A percentile compares a stretch with the other conserved stretches of the same genome.
These are phyloP conservation scores for Beverwykella pulmonaria DNA, from an alignment of 495 filamentous ascomycete species.

Conservation along the genomic window DNA sequence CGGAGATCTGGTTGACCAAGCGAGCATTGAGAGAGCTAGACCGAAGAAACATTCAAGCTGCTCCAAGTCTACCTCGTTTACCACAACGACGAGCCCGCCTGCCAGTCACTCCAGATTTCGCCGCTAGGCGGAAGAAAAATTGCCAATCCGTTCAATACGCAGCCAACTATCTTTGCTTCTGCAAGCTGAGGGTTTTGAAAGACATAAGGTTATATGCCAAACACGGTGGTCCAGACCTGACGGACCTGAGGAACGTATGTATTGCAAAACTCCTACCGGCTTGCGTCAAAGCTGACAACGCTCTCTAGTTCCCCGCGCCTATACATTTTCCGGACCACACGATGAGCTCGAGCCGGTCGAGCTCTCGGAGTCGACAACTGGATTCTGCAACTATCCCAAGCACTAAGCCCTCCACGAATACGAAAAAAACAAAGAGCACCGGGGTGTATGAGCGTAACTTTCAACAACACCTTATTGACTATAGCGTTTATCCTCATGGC, in stretches of 20 bases:
- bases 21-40: slow-evolving; percentile 40
- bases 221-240: slow-evolving; percentile 39
- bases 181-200: slow-evolving; percentile 24
- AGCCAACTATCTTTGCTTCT: no score
- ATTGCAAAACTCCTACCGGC: slow-evolving; percentile 2
- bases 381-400: slow-evolving; percentile 17
- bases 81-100: slow-evolving; percentile 27
- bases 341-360: slow-evolving; percentile 34
- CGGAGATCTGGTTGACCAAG: slow-evolving; percentile 42
- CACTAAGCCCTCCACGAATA: no score
- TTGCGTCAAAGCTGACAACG: slow-evolving; percentile 12
- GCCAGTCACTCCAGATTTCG: slow-evolving; percentile 33
- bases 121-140: no score
- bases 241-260: slow-evolving; percentile 34
- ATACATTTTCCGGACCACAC: slow-evolving; percentile 17
- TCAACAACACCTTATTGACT: slow-evolving; percentile 37
- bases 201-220: slow-evolving; percentile 38
- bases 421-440: slow-evolving; percentile 29
- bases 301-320: slow-evolving; percentile 34
- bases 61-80: slow-evolving; percentile 19
- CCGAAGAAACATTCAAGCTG: slow-evolving; percentile 38
- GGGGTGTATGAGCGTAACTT: slow-evolving; percentile 33
- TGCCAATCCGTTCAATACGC: no score
- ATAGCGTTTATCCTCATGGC: slow-evolving; percentile 30
- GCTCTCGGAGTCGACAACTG: slow-evolving; percentile 18